Evolutionary conservation across 2,329 filamentous ascomycete genomes (phyloP).

Genomic region (Colletotrichum sidae): DNA sequence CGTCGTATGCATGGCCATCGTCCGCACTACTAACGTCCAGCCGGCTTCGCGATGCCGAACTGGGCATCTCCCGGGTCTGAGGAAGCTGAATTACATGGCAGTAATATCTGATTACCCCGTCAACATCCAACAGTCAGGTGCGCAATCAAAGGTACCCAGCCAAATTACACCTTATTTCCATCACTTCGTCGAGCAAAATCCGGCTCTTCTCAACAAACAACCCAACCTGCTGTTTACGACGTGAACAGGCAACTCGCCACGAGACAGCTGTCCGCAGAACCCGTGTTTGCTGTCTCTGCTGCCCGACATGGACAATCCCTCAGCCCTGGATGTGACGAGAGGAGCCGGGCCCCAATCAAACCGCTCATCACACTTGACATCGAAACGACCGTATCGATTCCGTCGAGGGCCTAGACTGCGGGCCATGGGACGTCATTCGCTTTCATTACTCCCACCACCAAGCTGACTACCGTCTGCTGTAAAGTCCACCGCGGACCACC

Average conservation of each 20-base stretch:
- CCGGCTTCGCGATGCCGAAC: constrained; percentile 6
- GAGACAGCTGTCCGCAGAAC: neutral
- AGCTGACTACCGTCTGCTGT: too few relatives aligned
- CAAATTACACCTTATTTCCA: neutral
- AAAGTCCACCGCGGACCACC: too few relatives aligned
- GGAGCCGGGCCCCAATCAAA: constrained; percentile 1
- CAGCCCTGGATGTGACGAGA: neutral
- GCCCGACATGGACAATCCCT: neutral
- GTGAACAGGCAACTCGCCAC: neutral
- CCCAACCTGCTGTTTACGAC: neutral
- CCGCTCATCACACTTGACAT: neutral
- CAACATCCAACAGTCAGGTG: neutral
- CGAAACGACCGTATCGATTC: neutral
- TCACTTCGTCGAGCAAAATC: too few relatives aligned
- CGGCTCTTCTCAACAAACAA: neutral
- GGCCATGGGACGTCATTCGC: neutral
- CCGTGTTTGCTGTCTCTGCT: constrained; percentile 5
- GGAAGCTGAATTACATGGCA: too few relatives aligned
- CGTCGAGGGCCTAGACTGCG: neutral
- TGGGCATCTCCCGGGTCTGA: neutral
- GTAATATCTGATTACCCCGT: too few relatives aligned
- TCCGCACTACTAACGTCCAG: neutral
- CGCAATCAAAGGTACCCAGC: constrained; percentile 19
- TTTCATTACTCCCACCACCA: too few relatives aligned
- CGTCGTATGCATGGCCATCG: neutral